These are phyloP conservation scores for Acidomyces sp. DNA, from an alignment of 495 filamentous ascomycete species.

Conservation along the genomic window DNA sequence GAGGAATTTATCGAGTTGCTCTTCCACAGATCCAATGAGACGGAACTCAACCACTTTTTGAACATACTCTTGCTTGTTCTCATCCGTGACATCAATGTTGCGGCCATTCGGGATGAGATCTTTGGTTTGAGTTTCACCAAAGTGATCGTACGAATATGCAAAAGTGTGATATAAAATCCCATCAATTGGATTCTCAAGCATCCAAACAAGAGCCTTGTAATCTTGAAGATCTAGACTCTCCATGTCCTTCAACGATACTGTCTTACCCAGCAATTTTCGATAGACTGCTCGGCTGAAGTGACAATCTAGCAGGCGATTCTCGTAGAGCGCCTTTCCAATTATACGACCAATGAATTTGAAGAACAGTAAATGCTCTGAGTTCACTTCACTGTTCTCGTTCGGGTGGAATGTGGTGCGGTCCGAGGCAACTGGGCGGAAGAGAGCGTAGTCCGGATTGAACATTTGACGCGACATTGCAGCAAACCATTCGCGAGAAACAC, in stretches of 20 bases:
- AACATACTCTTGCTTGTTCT: slow-evolving; percentile 97
- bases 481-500: slow-evolving; percentile 99
- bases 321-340: slow-evolving; percentile 96
- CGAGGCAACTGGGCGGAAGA: slow-evolving; percentile 94
- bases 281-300: slow-evolving; percentile 98
- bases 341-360: slow-evolving; percentile 99
- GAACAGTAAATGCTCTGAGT: slow-evolving; percentile 90
- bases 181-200: slow-evolving; percentile 97
- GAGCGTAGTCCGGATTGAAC: slow-evolving; percentile 96
- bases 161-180: slow-evolving; percentile 98
- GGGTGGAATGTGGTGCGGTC: slow-evolving; percentile 98
- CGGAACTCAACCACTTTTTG: slow-evolving; percentile 88
- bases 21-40: slow-evolving; percentile 76
- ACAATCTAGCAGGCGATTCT: slow-evolving; percentile 89
- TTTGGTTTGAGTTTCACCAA: slow-evolving; percentile 74
- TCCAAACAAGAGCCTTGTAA: slow-evolving; percentile 98
- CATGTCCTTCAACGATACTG: slow-evolving; percentile 98
- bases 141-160: slow-evolving; percentile 81
- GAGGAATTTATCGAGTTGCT: slow-evolving; percentile 91
- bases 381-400: slow-evolving; percentile 82
- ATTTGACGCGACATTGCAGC: slow-evolving; percentile 93
- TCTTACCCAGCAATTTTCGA: slow-evolving; percentile 86
- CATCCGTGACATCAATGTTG: slow-evolving; percentile 87
- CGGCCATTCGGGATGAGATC: slow-evolving; percentile 78
- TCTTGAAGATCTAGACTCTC: slow-evolving; percentile 97